Evolutionary conservation across 352 stramenopile species (phyloP), one percentile per base, ranked within the genome.

Genomic region (Pythium biforme): DNA sequence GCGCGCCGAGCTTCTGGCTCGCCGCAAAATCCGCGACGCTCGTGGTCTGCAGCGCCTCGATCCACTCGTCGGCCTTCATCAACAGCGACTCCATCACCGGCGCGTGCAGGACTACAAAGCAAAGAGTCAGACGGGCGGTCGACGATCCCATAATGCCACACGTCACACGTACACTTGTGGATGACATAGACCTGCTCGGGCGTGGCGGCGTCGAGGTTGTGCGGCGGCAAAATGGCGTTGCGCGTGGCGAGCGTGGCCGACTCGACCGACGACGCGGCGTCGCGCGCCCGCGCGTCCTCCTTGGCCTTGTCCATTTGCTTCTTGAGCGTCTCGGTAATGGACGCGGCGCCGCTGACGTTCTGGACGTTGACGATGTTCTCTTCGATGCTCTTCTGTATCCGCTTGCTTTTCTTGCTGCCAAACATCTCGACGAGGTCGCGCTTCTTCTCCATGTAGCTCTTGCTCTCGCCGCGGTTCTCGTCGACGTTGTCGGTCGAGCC

Each of bases 391-490:
- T 88, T 89, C 61, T 91, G 81, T 72, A 94, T 89, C 52, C 83
- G 79, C 62, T 90, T 90, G 71, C 81, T 90, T 68, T 91, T 90
- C 68, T 94, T 94, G 69, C 70, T 85, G 29, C 85, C 85, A 39
- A 94, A 94, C 14, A 81, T 77, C 34, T 92, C 79, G 29, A 92
- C 81, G 14, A 94, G 81, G 41, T 90, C 82, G 41, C 79, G 76
- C 47, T 80, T 73, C 66, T 89, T 72, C 45, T 93, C 81, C 69
- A 88, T 81, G 57, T 69, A 86, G 65, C 56, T 86, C 69, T 87
- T 87, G 66, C 62, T 68, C 1, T 81, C 69, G 62, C 76, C 78
- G 39, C 73, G 73, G 61, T 86, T 80, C 56, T 89, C 80, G 59
- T 90, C 75, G 40, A 89, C 71, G 29, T 90, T 85, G 58, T 91